These are phyloP conservation scores for Thraustochytrium striatum DNA, from an alignment of 352 stramenopile genomes.

Conservation along the genomic window DNA sequence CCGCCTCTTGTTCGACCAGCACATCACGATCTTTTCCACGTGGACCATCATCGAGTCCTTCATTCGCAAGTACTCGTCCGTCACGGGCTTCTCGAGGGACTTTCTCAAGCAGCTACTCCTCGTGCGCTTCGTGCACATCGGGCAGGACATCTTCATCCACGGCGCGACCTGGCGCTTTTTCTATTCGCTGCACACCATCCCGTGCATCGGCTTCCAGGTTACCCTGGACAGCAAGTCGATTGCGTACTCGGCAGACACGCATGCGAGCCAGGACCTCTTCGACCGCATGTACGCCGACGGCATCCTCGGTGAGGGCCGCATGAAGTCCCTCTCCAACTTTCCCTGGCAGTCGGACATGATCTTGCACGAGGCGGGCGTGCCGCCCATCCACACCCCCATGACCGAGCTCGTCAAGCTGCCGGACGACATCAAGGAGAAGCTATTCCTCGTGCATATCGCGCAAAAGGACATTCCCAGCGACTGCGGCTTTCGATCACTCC, in stretches of 20 bases:
- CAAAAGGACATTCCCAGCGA: constrained; percentile 67
- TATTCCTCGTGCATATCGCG: constrained; percentile 73
- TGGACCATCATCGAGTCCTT: constrained; percentile 74
- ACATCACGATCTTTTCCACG: constrained; percentile 71
- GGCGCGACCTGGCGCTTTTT: constrained; percentile 74
- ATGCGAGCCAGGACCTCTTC: constrained; percentile 71
- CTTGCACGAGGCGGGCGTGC: constrained; percentile 70
- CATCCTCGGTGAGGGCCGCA: constrained; percentile 60
- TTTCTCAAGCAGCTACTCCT: constrained; percentile 71
- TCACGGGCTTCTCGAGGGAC: constrained; percentile 67
- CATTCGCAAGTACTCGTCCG: constrained; percentile 70
- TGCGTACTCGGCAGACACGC: constrained; percentile 68
- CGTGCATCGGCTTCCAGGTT: constrained; percentile 72
- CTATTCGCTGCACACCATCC: constrained; percentile 74
- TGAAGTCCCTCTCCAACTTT: constrained; percentile 57
- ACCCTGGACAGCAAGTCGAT: constrained; percentile 72
- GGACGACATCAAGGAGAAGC: constrained; percentile 63
- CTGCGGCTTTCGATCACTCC: constrained; percentile 62
- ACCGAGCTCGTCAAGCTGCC: constrained; percentile 70
- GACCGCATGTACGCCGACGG: constrained; percentile 66
- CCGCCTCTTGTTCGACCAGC: constrained; percentile 71
- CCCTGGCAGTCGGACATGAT: constrained; percentile 72
- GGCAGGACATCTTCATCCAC: constrained; percentile 69
- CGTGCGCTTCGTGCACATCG: constrained; percentile 68
- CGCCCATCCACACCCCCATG: constrained; percentile 72